Evolutionary conservation across 1,284 basidiomycete species (phyloP), one percentile per base, ranked within the genome.

Genomic region (Lentinula novae-zelandiae): DNA sequence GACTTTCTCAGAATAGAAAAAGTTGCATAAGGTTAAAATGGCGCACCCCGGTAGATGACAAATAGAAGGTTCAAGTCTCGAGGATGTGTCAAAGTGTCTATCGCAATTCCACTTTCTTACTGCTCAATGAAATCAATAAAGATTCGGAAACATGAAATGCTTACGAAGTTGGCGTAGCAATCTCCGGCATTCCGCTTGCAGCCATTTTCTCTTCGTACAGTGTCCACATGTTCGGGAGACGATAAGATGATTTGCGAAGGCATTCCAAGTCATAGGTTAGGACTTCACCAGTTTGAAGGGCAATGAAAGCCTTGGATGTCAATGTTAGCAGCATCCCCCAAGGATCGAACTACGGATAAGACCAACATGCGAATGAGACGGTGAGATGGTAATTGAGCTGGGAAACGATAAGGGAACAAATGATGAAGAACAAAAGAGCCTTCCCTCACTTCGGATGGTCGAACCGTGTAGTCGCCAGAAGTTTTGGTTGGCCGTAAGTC

Each of bases 1-100:
- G 13, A 58, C 34, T 40, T 6, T 10, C 3, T 33, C 31, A 20
- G 27, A 7, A 54, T 27, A 17, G 7, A 13, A 12, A 8, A 34
- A 22, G 13, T 38, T 39, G 17, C 33, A 39, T 27, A 17, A 20
- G 17, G 4, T 53, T 8, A 22, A 20, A 22, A 17, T 46, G 39
- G 17, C 75, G 64, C 68, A 84, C 90, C 91, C 76, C 88, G 86
- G 72, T 94, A 96, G 1, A 86, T 92, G 31, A 96, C 78, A 54
- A 96, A 87, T 7, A 96, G 67, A 17, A 89, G 77, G 70, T 93
- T 92, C 46, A 96, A 72, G 69, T 96, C 86, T 60, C 91, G 79
- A 1, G 95, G 95, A 72, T 95, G 92, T 17, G 86, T 75, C 5
- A 87, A 79, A 13, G 86, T 70, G 61, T 92, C 91, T 9, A 90